A percentile compares a stretch with the other conserved stretches of the same genome.
Conservation (phyloP, 2,329 filamentous ascomycete genomes). For the Zymoseptoria passerinii region DNA sequence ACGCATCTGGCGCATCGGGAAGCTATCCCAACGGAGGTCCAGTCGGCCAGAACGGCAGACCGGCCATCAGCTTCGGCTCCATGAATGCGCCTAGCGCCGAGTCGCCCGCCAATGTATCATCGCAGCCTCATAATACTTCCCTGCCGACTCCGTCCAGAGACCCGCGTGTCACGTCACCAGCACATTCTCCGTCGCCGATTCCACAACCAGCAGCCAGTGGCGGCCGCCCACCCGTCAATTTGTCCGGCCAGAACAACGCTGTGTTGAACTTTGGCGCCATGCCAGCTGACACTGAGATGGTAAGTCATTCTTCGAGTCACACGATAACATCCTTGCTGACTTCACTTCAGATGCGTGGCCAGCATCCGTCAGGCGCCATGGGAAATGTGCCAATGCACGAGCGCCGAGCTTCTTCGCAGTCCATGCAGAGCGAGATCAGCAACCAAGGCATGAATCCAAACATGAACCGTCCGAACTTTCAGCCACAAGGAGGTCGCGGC, state of each 20-base stretch:
- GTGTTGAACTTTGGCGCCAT: conserved; percentile 78
- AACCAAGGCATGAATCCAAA: conserved; percentile 42
- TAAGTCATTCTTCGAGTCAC: conserved; percentile 32
- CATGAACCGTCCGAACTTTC: conserved; percentile 30
- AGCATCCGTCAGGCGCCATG: conserved; percentile 8
- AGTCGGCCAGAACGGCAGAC: conserved; percentile 45
- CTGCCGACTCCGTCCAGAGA: conserved; percentile 49
- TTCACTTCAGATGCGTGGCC: conserved; percentile 19
- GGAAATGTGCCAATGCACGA: conserved; percentile 60
- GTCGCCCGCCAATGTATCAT: conserved; percentile 57
- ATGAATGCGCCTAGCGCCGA: conserved; percentile 55
- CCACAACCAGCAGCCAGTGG: conserved; percentile 71
- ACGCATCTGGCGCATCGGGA: conserved; percentile 67
- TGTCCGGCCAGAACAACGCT: conserved; percentile 61
- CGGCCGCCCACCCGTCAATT: conserved; percentile 68
- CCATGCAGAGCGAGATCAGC: conserved; percentile 64
- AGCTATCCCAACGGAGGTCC: conserved; percentile 70
- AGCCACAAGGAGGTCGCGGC: conserved; percentile 37
- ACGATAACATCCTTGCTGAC: not conserved
- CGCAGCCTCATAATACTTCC: conserved; percentile 54
- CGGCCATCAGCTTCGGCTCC: conserved; percentile 73
- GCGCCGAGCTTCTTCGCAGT: conserved; percentile 80
- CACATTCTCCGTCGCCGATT: conserved; percentile 85
- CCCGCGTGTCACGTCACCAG: conserved; percentile 71
- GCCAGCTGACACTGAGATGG: conserved; percentile 64